Base-by-base conservation (phyloP, 305 asterid species). In the Fraxinus latifolia region DNA sequence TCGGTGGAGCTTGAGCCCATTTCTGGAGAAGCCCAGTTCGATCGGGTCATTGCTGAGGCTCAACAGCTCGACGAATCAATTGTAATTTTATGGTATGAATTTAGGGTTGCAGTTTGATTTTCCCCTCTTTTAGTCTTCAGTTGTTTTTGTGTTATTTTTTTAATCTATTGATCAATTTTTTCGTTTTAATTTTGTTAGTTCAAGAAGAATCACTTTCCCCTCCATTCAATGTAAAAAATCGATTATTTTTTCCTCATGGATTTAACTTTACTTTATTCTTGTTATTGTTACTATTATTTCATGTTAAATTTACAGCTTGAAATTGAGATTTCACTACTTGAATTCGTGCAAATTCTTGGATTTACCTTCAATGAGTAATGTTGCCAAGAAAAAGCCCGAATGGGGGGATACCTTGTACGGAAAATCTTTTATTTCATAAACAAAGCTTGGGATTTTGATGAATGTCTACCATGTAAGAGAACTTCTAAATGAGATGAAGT, bases 1-100 rank as follows among this genome's bases (percentile, higher is more conserved):
- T 90, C 93, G 4, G 74, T 92, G 81, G 92, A 87, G 39, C 83
- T 94, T 72, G 87, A 81, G 74, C 93, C 91, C 8, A 86, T 95
- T 90, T 88, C 89, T 37, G 85, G 86, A 77, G 98, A 92, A 84
- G 53, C 89, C 76, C 93, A 92, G 55, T 95, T 94, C 89, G 93
- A 95, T 90, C 90, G 86, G 81, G 89, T 94, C 86, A 36, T 94
- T 47, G 89, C 89, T 70, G 94, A 91, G 65, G 95, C 97, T 27
- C 98, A 90, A 72, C 92, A 86, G 86, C 94, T 86, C 53, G 87
- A 87, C 53, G 91, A 89, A 88, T 85, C 93, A 33, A 73, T 94
- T 77, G 86, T 95, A 32, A 79, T 95, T 84, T 78, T 92, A 81
- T 94, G 98, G 98, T 91, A 84, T 72, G 87, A 29, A 29, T 70